Conservation (phyloP, 768 basidiomycete species). For the Russula ochroleuca region DNA sequence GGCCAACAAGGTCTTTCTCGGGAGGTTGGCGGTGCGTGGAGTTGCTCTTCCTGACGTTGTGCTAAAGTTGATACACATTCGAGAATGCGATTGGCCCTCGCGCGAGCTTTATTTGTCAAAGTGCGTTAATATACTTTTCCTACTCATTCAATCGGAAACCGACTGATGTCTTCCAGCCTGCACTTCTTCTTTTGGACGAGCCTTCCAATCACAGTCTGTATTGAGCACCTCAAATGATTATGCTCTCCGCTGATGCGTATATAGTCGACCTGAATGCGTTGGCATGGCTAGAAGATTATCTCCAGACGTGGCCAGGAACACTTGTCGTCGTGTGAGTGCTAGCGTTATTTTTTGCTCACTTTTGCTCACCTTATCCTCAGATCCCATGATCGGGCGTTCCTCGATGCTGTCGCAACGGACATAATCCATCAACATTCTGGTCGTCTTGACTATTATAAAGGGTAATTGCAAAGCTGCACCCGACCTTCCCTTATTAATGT, state of each 20-base stretch:
- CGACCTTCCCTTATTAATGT: conserved; percentile 8
- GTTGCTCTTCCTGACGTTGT: neutral
- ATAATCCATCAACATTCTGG: conserved; percentile 95
- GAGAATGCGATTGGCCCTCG: conserved; percentile 94
- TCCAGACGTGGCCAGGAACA: conserved; percentile 92
- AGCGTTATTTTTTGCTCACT: neutral
- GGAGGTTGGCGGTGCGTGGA: conserved; percentile 83
- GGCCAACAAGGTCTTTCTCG: conserved; percentile 81
- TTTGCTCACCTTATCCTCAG: conserved; percentile 37
- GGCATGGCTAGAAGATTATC: conserved; percentile 96
- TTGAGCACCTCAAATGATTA: neutral
- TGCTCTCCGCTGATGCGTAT: conserved; percentile 13
- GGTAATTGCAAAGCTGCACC: conserved; percentile 42
- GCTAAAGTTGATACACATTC: conserved; percentile 5
- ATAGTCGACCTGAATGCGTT: conserved; percentile 89
- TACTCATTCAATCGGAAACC: conserved; percentile 2
- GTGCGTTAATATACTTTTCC: conserved; percentile 34
- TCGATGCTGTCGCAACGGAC: conserved; percentile 97
- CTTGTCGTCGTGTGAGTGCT: conserved; percentile 79
- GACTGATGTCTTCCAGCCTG: conserved; percentile 42
- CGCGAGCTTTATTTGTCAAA: conserved; percentile 95
- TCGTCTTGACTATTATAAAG: conserved; percentile 96
- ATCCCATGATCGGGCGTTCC: conserved; percentile 96
- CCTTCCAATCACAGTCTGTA: conserved; percentile 92
- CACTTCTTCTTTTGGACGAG: conserved; percentile 81